Evolutionary conservation across 2,329 filamentous ascomycete species (phyloP).

Genomic region (Aspergillus tamarii): DNA sequence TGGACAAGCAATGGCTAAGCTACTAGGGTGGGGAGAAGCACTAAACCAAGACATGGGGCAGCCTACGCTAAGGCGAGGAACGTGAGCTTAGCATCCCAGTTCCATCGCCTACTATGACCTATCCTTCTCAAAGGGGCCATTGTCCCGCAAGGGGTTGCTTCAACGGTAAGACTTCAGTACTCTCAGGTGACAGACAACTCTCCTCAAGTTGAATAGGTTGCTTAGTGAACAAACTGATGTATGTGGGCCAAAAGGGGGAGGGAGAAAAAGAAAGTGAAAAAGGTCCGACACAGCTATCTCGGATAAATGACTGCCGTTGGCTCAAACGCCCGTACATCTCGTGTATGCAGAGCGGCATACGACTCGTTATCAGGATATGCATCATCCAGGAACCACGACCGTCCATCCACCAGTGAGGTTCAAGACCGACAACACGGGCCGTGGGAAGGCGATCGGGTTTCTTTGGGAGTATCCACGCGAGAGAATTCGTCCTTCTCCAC

Average conservation of each 20-base stretch:
- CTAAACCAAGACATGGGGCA: not conserved
- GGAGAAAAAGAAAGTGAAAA: not conserved
- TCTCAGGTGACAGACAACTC: not conserved
- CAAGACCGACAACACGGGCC: not conserved
- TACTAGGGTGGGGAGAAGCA: not conserved
- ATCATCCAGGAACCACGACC: not conserved
- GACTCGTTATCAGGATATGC: not conserved
- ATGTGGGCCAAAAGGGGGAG: not conserved
- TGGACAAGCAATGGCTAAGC: conserved; percentile 2
- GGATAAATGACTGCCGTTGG: not conserved
- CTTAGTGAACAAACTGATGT: not conserved
- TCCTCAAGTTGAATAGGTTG: not conserved
- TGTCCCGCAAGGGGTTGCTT: not conserved
- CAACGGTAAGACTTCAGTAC: not conserved
- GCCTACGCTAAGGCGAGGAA: not conserved
- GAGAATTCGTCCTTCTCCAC: not conserved
- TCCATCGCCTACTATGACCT: not conserved
- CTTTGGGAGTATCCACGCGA: not conserved
- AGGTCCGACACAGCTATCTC: not conserved
- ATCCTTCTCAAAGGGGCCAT: no score
- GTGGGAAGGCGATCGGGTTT: not conserved
- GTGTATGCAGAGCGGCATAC: not conserved
- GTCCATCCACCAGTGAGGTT: not conserved
- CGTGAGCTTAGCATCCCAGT: not conserved
- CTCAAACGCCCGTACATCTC: not conserved